phyloP scores from a whole-genome alignment of 371 early-diverging fungal species.

The Choanephora cucurbitarum region DNA sequence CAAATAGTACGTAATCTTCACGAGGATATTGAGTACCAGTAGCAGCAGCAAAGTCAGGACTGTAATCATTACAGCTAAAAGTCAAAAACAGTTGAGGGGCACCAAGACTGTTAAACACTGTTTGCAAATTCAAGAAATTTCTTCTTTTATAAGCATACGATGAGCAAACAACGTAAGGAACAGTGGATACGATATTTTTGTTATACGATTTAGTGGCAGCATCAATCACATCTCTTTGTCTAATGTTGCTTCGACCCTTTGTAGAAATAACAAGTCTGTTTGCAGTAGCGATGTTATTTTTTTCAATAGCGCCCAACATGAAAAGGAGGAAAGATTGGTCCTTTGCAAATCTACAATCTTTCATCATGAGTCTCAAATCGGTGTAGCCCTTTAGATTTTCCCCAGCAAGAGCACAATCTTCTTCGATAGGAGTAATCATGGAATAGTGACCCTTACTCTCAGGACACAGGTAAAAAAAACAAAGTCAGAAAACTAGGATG shows the following conservation, averaged over 20 bases:
- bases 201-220: not conserved
- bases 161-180: not conserved
- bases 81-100: too few relatives aligned
- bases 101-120: too few relatives aligned
- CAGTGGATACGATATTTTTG: not conserved
- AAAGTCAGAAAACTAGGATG: constrained; percentile 6
- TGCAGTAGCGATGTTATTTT: not conserved
- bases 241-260: not conserved
- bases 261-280: not conserved
- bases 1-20: constrained; percentile 6
- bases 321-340: constrained; percentile 7
- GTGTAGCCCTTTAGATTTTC: not conserved
- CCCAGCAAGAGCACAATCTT: not conserved
- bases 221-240: not conserved
- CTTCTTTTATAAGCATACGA: too few relatives aligned
- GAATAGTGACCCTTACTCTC: constrained; percentile 8
- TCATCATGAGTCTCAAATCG: not conserved
- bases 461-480: not conserved
- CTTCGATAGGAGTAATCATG: not conserved
- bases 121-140: too few relatives aligned
- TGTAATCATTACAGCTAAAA: constrained; percentile 5
- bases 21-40: constrained; percentile 1
- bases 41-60: not conserved
- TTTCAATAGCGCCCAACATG: constrained; percentile 3
- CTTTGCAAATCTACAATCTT: constrained; percentile 8